These are phyloP conservation scores for Colletotrichum plurivorum DNA, from an alignment of 2,329 filamentous ascomycete genomes.

Conservation along the genomic window DNA sequence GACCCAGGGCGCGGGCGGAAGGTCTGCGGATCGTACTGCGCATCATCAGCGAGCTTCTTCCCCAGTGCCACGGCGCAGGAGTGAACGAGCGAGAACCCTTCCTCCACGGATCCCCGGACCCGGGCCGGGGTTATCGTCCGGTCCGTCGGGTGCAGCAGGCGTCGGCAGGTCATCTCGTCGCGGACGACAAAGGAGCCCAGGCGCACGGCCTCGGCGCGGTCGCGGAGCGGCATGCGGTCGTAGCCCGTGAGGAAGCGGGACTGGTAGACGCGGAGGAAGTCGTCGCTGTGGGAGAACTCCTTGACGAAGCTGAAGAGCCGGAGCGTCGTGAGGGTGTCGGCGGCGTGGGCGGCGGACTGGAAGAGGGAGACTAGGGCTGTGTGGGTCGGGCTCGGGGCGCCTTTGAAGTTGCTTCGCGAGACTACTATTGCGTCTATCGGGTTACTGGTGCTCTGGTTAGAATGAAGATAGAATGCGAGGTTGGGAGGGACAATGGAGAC, in stretches of 20 bases:
- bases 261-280: conserved; percentile 29
- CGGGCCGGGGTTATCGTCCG: neutral
- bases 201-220: conserved; percentile 45
- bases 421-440: conserved; percentile 7
- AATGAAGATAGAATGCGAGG: too few species aligned
- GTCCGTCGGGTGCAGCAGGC: neutral
- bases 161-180: neutral
- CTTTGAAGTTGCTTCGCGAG: conserved; percentile 1
- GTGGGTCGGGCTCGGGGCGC: neutral
- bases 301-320: conserved; percentile 40
- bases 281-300: conserved; percentile 22
- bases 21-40: conserved; percentile 7
- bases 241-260: conserved; percentile 42
- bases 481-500: neutral
- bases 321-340: conserved; percentile 35
- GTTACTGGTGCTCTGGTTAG: neutral
- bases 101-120: conserved; percentile 37
- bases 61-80: conserved; percentile 43
- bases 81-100: conserved; percentile 44
- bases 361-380: conserved; percentile 41
- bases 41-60: conserved; percentile 40
- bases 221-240: conserved; percentile 13
- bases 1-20: conserved; percentile 19
- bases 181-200: conserved; percentile 41
- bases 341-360: conserved; percentile 41